Conservation (phyloP, 169 alveolate genomes). For the Plasmodium inui region DNA sequence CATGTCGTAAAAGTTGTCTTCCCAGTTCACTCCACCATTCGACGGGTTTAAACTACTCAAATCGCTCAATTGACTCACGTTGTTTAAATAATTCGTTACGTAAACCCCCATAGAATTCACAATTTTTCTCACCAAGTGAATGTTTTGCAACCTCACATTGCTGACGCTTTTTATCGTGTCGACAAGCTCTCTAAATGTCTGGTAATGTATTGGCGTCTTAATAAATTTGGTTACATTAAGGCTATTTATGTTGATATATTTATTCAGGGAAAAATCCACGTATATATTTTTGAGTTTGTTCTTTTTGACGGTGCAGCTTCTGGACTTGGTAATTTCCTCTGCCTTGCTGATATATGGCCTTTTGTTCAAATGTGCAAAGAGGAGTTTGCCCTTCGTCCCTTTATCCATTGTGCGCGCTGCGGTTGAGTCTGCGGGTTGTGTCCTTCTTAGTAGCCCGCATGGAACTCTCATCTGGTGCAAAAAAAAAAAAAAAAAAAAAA, state of each 20-base stretch:
- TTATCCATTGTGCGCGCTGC: constrained; percentile 3
- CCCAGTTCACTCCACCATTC: not conserved
- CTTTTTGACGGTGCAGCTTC: constrained; percentile 9
- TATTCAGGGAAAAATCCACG: constrained; percentile 46
- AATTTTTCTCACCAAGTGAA: constrained; percentile 52
- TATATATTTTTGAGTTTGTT: constrained; percentile 42
- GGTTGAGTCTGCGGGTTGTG: not conserved
- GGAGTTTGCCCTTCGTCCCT: not conserved
- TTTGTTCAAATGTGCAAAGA: constrained; percentile 14
- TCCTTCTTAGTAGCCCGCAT: not conserved
- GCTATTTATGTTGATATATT: constrained; percentile 65
- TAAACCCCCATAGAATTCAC: constrained; percentile 51
- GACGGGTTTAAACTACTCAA: not conserved
- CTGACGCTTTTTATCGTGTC: constrained; percentile 57
- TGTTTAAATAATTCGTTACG: constrained; percentile 56
- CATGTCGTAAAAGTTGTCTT: not conserved
- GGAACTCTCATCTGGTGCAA: not conserved
- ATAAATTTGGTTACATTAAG: constrained; percentile 31
- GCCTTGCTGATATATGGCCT: constrained; percentile 23
- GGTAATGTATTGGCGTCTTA: constrained; percentile 63
- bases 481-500: no score
- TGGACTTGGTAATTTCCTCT: constrained; percentile 17
- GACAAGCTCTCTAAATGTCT: constrained; percentile 39
- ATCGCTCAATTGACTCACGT: not conserved
- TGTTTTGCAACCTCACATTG: constrained; percentile 56